Conservation (phyloP, 2,329 filamentous ascomycete genomes). For the Ophiostoma sp. region DNA sequence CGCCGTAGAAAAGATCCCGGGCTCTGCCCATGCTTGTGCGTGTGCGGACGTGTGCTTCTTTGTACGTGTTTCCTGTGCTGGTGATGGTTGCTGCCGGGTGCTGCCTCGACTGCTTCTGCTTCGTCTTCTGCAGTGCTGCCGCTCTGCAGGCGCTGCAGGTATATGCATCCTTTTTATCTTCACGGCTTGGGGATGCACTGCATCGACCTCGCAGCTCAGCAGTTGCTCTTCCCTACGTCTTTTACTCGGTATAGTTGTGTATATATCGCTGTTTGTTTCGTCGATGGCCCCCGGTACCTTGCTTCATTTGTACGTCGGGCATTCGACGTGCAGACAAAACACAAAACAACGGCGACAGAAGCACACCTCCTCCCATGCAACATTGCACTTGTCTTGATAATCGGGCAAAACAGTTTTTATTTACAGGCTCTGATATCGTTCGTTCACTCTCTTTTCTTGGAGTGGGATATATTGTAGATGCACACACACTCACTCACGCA, state of each 20-base stretch:
- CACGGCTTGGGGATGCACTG: conserved; percentile 16
- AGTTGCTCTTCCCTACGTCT: neutral
- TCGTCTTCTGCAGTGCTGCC: neutral
- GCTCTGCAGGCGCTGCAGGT: neutral
- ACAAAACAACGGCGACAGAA: neutral
- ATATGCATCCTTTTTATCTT: neutral
- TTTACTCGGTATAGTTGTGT: neutral
- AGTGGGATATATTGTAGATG: neutral
- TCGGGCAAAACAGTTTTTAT: neutral
- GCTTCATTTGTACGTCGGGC: conserved; percentile 8
- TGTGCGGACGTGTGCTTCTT: conserved; percentile 7
- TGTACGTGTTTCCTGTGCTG: neutral
- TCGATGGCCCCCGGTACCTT: conserved; percentile 8
- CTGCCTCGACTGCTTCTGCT: neutral
- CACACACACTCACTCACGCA: neutral
- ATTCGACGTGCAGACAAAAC: neutral
- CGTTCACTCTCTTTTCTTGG: neutral
- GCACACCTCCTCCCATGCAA: neutral
- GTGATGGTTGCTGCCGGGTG: neutral
- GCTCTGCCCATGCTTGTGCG: conserved; percentile 12
- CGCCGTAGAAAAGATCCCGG: conserved; percentile 26
- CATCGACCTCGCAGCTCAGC: conserved; percentile 5
- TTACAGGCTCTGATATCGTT: neutral
- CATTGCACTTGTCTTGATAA: neutral
- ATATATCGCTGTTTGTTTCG: neutral